Conservation (phyloP, 2,329 filamentous ascomycete species). For the Zasmidium angulare region DNA sequence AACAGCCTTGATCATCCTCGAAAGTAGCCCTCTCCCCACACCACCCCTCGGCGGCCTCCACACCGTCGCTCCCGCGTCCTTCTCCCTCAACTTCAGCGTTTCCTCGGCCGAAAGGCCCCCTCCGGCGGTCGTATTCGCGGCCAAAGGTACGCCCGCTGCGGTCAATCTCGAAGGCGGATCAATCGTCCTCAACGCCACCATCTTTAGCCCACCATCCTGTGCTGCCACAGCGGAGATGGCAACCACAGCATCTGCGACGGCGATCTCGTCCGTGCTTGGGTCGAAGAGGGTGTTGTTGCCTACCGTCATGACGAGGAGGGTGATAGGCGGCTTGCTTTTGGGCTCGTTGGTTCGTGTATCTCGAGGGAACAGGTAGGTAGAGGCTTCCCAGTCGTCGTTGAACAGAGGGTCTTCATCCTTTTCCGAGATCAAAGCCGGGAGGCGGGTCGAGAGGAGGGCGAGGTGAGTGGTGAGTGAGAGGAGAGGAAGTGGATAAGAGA, state of each 20-base stretch:
- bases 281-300: constrained; percentile 92
- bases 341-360: constrained; percentile 27
- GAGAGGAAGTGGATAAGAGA: constrained; percentile 89
- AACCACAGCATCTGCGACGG: constrained; percentile 84
- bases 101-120: constrained; percentile 41
- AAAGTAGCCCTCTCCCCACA: constrained; percentile 71
- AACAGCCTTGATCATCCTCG: constrained; percentile 73
- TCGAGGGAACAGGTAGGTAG: constrained; percentile 70
- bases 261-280: constrained; percentile 84
- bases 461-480: constrained; percentile 92
- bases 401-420: constrained; percentile 95
- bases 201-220: constrained; percentile 20
- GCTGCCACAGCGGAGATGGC: constrained; percentile 72
- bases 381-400: constrained; percentile 93
- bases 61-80: constrained; percentile 56
- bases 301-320: constrained; percentile 83
- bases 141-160: constrained; percentile 48
- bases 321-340: constrained; percentile 71
- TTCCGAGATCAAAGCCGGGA: constrained; percentile 83
- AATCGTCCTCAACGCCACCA: constrained; percentile 50
- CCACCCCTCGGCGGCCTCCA: constrained; percentile 87
- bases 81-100: constrained; percentile 49
- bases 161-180: constrained; percentile 52
- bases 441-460: constrained; percentile 80
- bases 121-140: constrained; percentile 47